Conservation (phyloP, 768 basidiomycete genomes). For the Gloeostereum incarnatum region DNA sequence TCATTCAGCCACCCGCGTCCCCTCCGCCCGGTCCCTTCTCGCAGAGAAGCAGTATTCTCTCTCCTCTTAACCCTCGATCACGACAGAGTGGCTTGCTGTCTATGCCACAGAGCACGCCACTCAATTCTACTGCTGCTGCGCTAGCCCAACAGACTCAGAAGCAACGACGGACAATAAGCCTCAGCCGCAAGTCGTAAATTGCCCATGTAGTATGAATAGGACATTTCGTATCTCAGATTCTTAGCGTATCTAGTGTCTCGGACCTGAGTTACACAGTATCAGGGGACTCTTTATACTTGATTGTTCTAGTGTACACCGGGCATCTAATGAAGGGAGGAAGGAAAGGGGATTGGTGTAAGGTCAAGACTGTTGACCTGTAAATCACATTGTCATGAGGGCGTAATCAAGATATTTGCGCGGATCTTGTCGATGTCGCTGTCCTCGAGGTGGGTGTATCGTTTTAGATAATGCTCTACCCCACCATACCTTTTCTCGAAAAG, state of each 20-base stretch:
- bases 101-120: conserved; percentile 1
- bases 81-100: conserved; percentile 33
- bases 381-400: too few relatives aligned
- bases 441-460: conserved; percentile 43
- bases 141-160: conserved; percentile 21
- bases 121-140: conserved; percentile 5
- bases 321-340: too few relatives aligned
- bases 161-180: conserved; percentile 30
- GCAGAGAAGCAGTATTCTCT: conserved; percentile 40
- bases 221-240: too few relatives aligned
- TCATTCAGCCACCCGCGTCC: conserved; percentile 1
- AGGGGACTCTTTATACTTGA: too few relatives aligned
- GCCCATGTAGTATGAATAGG: too few relatives aligned
- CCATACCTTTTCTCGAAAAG: conserved; percentile 57
- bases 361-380: too few relatives aligned
- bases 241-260: too few relatives aligned
- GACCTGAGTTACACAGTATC: too few relatives aligned
- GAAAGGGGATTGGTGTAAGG: too few relatives aligned
- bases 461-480: conserved; percentile 57
- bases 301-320: too few relatives aligned
- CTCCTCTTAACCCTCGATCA: conserved; percentile 68
- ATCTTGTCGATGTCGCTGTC: conserved; percentile 65
- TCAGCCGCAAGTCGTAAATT: conserved; percentile 20
- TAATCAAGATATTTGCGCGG: conserved; percentile 15
- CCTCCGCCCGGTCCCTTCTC: conserved; percentile 2